Percentiles rank a stretch among this genome's conserved stretches.
Evolutionary conservation across 495 filamentous ascomycete species (phyloP).

Genomic region (Neurospora sp.): DNA sequence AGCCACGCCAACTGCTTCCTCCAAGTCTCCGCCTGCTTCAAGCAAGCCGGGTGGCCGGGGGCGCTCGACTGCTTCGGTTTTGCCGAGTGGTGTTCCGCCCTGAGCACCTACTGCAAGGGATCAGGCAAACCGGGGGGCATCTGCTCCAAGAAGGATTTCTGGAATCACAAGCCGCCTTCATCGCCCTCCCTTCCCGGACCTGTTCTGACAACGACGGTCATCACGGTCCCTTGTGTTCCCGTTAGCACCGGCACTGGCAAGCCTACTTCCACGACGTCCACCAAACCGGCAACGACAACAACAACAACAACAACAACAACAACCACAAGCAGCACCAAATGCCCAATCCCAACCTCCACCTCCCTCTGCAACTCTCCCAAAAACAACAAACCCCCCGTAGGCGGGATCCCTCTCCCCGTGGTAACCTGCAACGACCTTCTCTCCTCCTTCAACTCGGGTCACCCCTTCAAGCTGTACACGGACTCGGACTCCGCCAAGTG

Average conservation of each 20-base stretch:
- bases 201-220: slow-evolving; percentile 16
- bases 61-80: slow-evolving; percentile 36
- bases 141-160: slow-evolving; percentile 18
- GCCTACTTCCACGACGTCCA: slow-evolving; percentile 6
- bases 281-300: slow-evolving; percentile 3
- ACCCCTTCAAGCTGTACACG: slow-evolving; percentile 40
- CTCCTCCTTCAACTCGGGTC: not conserved
- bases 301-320: slow-evolving; percentile 1
- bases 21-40: slow-evolving; percentile 39
- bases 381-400: slow-evolving; percentile 32
- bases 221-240: slow-evolving; percentile 21
- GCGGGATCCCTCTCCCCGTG: slow-evolving; percentile 34
- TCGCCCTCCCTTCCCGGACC: not conserved
- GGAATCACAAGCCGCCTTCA: slow-evolving; percentile 25
- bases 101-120: slow-evolving; percentile 29
- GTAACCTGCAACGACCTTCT: slow-evolving; percentile 41
- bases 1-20: slow-evolving; percentile 30
- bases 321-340: slow-evolving; percentile 14
- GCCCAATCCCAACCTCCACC: slow-evolving; percentile 32
- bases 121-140: slow-evolving; percentile 7
- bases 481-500: slow-evolving; percentile 26
- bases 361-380: slow-evolving; percentile 37
- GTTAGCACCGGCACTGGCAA: slow-evolving; percentile 26
- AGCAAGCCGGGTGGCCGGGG: slow-evolving; percentile 35
- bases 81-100: slow-evolving; percentile 29